These are phyloP conservation scores for Physcomitrium patens DNA, from an alignment of 225 moss, liverwort and hornwort genomes.

Conservation along the genomic window DNA sequence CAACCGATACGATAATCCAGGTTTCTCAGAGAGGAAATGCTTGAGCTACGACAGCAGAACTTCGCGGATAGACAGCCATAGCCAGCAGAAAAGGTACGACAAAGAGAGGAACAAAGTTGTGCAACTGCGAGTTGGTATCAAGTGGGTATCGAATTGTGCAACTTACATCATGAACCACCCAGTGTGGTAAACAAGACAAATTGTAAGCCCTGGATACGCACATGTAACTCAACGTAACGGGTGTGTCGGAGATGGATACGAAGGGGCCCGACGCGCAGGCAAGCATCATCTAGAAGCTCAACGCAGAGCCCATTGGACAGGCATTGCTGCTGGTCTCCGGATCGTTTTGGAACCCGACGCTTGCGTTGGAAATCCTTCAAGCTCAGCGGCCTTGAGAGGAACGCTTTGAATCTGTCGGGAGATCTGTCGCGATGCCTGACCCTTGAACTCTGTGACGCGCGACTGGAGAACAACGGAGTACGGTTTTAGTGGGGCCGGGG, in stretches of 20 bases:
- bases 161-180: no score
- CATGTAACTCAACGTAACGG: background rate
- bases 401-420: conserved; percentile 25
- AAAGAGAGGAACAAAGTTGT: no score
- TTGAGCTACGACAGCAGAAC: background rate
- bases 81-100: background rate
- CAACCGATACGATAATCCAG: background rate
- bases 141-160: no score
- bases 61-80: background rate
- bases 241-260: background rate
- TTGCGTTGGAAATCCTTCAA: background rate
- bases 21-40: no score
- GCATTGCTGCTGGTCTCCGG: conserved; percentile 68
- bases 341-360: conserved; percentile 5
- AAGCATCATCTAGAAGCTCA: background rate
- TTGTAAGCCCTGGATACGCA: background rate
- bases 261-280: background rate
- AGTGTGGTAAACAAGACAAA: background rate
- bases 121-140: no score
- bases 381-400: background rate
- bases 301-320: conserved; percentile 48
- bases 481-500: background rate
- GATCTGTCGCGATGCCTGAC: conserved; percentile 64
- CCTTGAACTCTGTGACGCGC: conserved; percentile 31
- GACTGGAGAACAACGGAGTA: background rate